A percentile compares a stretch with the other conserved stretches of the same genome.
These are phyloP conservation scores for Calocybe indica DNA, from an alignment of 768 basidiomycete genomes.

Conservation along the genomic window DNA sequence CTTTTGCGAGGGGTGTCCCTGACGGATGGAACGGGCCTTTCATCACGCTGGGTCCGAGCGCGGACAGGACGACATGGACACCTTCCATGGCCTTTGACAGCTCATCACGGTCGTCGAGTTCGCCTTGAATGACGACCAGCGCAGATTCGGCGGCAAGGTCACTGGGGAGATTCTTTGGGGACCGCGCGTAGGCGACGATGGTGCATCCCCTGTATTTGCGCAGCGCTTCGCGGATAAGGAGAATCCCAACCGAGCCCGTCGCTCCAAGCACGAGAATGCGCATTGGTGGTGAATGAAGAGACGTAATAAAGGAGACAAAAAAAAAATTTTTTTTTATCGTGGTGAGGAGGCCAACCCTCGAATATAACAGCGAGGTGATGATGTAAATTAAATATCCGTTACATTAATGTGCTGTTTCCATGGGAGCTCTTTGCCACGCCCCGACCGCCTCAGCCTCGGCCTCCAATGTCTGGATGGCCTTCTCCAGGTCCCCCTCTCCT, in stretches of 20 bases:
- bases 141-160: conserved; percentile 38
- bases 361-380: not conserved
- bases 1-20: conserved; percentile 56
- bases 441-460: conserved; percentile 35
- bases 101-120: conserved; percentile 44
- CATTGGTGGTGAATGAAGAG: conserved; percentile 13
- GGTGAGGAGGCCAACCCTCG: not conserved
- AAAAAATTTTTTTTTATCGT: not conserved
- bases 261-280: conserved; percentile 64
- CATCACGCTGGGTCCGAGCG: conserved; percentile 46
- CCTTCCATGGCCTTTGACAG: conserved; percentile 49
- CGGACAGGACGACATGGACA: conserved; percentile 59
- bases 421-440: conserved; percentile 30
- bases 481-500: conserved; percentile 40
- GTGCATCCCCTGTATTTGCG: conserved; percentile 27
- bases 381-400: not conserved
- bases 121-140: conserved; percentile 47
- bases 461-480: conserved; percentile 42
- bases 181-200: conserved; percentile 58
- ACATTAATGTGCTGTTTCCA: not conserved
- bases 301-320: not conserved
- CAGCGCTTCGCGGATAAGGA: conserved; percentile 52
- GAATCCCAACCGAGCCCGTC: conserved; percentile 56
- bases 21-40: conserved; percentile 33
- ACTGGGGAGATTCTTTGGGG: conserved; percentile 55